A percentile compares a stretch with the other conserved stretches of the same genome.
Evolutionary conservation across 192 early-diverging fungal species (phyloP).

Genomic region (Entomortierella beljakovae): DNA sequence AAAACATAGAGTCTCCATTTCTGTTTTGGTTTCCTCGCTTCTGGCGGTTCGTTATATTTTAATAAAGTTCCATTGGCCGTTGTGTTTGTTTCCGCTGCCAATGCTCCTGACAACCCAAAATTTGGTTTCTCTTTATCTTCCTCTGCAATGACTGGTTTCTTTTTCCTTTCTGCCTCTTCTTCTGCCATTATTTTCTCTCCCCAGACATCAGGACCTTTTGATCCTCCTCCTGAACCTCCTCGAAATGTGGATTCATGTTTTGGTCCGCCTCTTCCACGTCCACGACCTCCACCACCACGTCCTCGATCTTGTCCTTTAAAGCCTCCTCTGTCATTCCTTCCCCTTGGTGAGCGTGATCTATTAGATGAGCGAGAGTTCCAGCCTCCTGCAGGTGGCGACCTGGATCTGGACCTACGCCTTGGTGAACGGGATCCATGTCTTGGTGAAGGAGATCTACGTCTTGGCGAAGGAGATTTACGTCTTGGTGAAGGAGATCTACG

Average conservation of each 20-base stretch:
- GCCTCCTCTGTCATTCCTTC: conserved; percentile 7
- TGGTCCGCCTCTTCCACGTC: conserved; percentile 30
- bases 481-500: conserved; percentile 8
- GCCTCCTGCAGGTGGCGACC: conserved; percentile 4
- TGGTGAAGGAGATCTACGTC: conserved; percentile 12
- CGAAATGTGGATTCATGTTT: conserved; percentile 45
- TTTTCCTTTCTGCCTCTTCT: conserved; percentile 40
- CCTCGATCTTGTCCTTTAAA: background rate
- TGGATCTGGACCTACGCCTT: conserved; percentile 9
- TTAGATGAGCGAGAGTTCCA: conserved; percentile 8
- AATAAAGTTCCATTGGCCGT: conserved; percentile 84
- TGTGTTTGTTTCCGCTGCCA: conserved; percentile 90
- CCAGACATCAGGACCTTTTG: conserved; percentile 51
- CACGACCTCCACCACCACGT: conserved; percentile 10
- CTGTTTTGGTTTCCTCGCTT: conserved; percentile 81
- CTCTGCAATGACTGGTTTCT: conserved; percentile 45
- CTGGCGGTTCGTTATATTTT: conserved; percentile 93
- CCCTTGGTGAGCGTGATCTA: conserved; percentile 27
- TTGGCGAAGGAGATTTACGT: conserved; percentile 7
- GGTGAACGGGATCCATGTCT: conserved; percentile 10
- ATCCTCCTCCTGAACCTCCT: conserved; percentile 8
- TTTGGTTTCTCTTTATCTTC: conserved; percentile 80
- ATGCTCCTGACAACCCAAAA: conserved; percentile 86
- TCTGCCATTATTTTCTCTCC: conserved; percentile 43
- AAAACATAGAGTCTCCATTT: conserved; percentile 94